Conservation (phyloP, 495 filamentous ascomycete species). For the Lasiosphaeria hispida region DNA sequence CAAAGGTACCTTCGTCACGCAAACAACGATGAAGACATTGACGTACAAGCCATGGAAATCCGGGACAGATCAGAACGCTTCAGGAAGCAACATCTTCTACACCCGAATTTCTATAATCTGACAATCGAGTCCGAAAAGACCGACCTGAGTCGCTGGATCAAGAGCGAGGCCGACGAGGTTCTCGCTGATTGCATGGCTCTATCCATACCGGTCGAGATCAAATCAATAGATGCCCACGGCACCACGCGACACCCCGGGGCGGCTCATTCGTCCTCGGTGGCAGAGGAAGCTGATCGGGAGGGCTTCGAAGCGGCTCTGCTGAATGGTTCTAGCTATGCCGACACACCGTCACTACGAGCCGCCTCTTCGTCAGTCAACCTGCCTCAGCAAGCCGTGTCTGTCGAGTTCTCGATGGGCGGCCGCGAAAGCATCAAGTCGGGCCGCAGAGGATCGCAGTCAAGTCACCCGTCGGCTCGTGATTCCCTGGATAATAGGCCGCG, state of each 20-base stretch:
- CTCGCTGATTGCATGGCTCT: conserved; percentile 65
- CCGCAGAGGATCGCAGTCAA: conserved; percentile 40
- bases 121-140: conserved; percentile 70
- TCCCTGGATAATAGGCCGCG: conserved; percentile 38
- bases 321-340: conserved; percentile 29
- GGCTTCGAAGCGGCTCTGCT: conserved; percentile 33
- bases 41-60: conserved; percentile 69
- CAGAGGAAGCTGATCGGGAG: conserved; percentile 26
- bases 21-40: conserved; percentile 63
- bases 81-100: conserved; percentile 63
- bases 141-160: conserved; percentile 68
- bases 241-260: conserved; percentile 3
- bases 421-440: conserved; percentile 25
- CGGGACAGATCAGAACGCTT: conserved; percentile 65
- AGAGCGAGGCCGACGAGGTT: conserved; percentile 68
- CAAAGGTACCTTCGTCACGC: conserved; percentile 65
- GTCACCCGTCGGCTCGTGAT: conserved; percentile 39
- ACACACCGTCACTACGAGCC: conserved; percentile 11
- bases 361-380: conserved; percentile 33
- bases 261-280: not conserved
- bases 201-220: conserved; percentile 26
- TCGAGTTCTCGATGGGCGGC: conserved; percentile 34
- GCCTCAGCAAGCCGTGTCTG: conserved; percentile 45
- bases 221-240: conserved; percentile 1
- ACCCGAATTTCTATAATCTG: conserved; percentile 70